Evolutionary conservation across 2,329 filamentous ascomycete species (phyloP).

Genomic region (Pseudocercospora eumusae): DNA sequence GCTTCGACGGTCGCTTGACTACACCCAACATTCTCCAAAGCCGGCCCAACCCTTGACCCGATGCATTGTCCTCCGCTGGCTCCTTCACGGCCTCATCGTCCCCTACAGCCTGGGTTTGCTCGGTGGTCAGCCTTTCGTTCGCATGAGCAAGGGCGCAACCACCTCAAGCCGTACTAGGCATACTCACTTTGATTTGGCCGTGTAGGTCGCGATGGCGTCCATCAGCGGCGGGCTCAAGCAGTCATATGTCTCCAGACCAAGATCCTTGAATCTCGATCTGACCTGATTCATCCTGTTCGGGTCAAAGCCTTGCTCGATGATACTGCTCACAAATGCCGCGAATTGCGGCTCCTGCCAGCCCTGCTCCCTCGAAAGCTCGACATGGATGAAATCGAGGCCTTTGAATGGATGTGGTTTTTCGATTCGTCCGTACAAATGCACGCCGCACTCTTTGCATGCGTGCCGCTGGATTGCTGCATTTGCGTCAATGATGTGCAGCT

Average conservation of each 20-base stretch:
- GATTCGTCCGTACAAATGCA: slow-evolving; percentile 66
- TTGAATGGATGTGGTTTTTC: slow-evolving; percentile 66
- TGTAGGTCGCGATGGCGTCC: slow-evolving; percentile 49
- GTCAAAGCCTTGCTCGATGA: slow-evolving; percentile 67
- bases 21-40: slow-evolving; percentile 18
- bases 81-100: slow-evolving; percentile 2
- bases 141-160: slow-evolving; percentile 12
- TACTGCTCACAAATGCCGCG: slow-evolving; percentile 66
- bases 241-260: slow-evolving; percentile 65
- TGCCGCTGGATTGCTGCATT: slow-evolving; percentile 62
- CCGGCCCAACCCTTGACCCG: slow-evolving; percentile 9
- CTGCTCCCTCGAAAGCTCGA: slow-evolving; percentile 59
- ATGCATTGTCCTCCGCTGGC: not conserved
- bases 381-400: slow-evolving; percentile 69
- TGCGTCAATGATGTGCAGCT: slow-evolving; percentile 59
- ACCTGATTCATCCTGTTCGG: slow-evolving; percentile 59
- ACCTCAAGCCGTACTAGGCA: slow-evolving; percentile 4
- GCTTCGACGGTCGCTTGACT: slow-evolving; percentile 13
- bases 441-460: slow-evolving; percentile 62
- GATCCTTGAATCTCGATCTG: slow-evolving; percentile 53
- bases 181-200: slow-evolving; percentile 31
- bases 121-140: slow-evolving; percentile 18
- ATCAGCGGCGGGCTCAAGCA: slow-evolving; percentile 62
- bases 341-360: slow-evolving; percentile 75
- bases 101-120: slow-evolving; percentile 23